Conservation (phyloP, 2,329 filamentous ascomycete genomes). For the Falciphora oryzae region DNA sequence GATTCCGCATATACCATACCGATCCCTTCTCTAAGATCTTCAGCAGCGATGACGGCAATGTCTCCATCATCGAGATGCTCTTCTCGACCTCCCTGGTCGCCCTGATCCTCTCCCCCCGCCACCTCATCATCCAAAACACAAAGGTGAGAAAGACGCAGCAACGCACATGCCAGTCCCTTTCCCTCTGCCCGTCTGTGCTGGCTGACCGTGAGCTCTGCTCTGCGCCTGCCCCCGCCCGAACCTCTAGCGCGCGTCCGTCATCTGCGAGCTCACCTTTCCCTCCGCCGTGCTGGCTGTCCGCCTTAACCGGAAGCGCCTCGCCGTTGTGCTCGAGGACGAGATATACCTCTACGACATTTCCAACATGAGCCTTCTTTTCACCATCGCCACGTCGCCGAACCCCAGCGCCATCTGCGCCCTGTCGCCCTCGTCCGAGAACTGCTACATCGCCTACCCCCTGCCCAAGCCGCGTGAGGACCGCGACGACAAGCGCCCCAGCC, state of each 20-base stretch:
- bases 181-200: background rate
- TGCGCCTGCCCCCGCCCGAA: background rate
- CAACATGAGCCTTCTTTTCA: slow-evolving; percentile 93
- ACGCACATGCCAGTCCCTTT: slow-evolving; percentile 2
- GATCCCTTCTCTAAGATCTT: slow-evolving; percentile 95
- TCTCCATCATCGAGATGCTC: slow-evolving; percentile 95
- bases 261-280: slow-evolving; percentile 97
- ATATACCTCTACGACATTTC: slow-evolving; percentile 99
- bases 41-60: slow-evolving; percentile 89
- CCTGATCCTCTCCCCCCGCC: slow-evolving; percentile 82
- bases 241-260: slow-evolving; percentile 62
- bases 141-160: slow-evolving; percentile 53
- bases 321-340: slow-evolving; percentile 89
- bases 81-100: slow-evolving; percentile 97
- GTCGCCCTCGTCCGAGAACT: slow-evolving; percentile 91
- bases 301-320: slow-evolving; percentile 87
- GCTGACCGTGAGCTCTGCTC: slow-evolving; percentile 2
- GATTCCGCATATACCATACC: slow-evolving; percentile 94
- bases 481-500: slow-evolving; percentile 59
- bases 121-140: slow-evolving; percentile 94
- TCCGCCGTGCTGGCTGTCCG: slow-evolving; percentile 93
- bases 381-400: slow-evolving; percentile 91
- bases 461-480: slow-evolving; percentile 64
- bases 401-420: slow-evolving; percentile 86
- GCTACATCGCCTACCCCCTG: slow-evolving; percentile 89